Conservation (phyloP, 768 basidiomycete genomes). For the Leccinum rimulosum region DNA sequence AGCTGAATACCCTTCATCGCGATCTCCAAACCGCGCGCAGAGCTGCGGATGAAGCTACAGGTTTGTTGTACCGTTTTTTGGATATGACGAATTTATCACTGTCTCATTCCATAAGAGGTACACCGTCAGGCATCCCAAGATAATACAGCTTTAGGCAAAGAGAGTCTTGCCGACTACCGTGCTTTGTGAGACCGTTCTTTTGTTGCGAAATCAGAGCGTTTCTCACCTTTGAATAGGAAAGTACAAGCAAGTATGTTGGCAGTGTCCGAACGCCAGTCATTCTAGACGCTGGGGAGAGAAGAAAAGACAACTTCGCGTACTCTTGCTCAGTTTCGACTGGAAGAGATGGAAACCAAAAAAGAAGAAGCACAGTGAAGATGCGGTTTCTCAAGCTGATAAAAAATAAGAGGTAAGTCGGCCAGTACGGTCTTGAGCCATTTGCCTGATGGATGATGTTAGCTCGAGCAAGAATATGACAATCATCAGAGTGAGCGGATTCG, state of each 20-base stretch:
- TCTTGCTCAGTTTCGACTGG: slow-evolving; percentile 63
- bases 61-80: slow-evolving; percentile 37
- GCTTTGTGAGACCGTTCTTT: slow-evolving; percentile 18
- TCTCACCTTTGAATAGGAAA: slow-evolving; percentile 51
- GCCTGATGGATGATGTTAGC: slow-evolving; percentile 26
- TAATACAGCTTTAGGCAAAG: slow-evolving; percentile 77
- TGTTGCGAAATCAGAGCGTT: not conserved
- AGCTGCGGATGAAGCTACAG: slow-evolving; percentile 77
- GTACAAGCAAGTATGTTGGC: slow-evolving; percentile 74
- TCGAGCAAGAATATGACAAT: slow-evolving; percentile 80
- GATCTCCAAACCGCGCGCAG: slow-evolving; percentile 67
- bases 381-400: slow-evolving; percentile 43
- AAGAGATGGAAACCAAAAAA: slow-evolving; percentile 60
- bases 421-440: not conserved
- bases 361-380: slow-evolving; percentile 54
- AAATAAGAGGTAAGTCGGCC: slow-evolving; percentile 52
- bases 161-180: slow-evolving; percentile 81
- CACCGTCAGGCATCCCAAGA: slow-evolving; percentile 69
- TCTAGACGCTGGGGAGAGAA: slow-evolving; percentile 79
- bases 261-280: slow-evolving; percentile 81
- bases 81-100: not conserved
- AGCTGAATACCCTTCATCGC: slow-evolving; percentile 53
- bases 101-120: slow-evolving; percentile 50
- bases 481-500: slow-evolving; percentile 79
- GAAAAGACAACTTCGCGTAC: slow-evolving; percentile 71